Evolutionary conservation across 352 stramenopile genomes (phyloP).

Genomic region (Globisporangium iwayamae): DNA sequence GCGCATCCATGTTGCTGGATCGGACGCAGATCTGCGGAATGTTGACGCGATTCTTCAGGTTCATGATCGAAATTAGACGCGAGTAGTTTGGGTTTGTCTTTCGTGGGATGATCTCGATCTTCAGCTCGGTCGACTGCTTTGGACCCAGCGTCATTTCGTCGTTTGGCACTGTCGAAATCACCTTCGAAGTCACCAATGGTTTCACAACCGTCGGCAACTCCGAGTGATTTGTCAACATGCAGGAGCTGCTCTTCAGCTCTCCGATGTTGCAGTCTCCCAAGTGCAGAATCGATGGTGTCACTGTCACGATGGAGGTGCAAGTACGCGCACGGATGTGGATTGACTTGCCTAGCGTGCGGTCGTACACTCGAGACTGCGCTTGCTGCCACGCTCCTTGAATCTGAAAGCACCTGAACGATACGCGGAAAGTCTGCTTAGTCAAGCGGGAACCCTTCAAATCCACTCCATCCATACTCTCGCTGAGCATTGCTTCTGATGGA

Average conservation of each 20-base stretch:
- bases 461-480: conserved; percentile 47
- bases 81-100: conserved; percentile 90
- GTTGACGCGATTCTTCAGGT: conserved; percentile 87
- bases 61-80: conserved; percentile 82
- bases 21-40: conserved; percentile 83
- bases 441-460: conserved; percentile 80
- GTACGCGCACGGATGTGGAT: conserved; percentile 83
- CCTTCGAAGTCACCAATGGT: conserved; percentile 84
- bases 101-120: conserved; percentile 87
- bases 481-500: conserved; percentile 35
- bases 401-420: conserved; percentile 86
- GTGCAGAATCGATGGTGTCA: conserved; percentile 81
- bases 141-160: conserved; percentile 83
- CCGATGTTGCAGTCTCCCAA: conserved; percentile 89
- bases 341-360: conserved; percentile 81
- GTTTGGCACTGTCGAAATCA: conserved; percentile 87
- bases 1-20: conserved; percentile 89
- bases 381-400: conserved; percentile 86
- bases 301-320: conserved; percentile 85
- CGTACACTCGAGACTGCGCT: conserved; percentile 80
- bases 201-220: conserved; percentile 86
- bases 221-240: conserved; percentile 87
- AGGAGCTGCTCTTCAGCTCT: conserved; percentile 83
- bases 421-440: conserved; percentile 85
- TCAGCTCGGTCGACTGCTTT: conserved; percentile 85